Evolutionary conservation across 2,329 filamentous ascomycete genomes (phyloP).

Genomic region (Scopulariopsis brevicaulis): DNA sequence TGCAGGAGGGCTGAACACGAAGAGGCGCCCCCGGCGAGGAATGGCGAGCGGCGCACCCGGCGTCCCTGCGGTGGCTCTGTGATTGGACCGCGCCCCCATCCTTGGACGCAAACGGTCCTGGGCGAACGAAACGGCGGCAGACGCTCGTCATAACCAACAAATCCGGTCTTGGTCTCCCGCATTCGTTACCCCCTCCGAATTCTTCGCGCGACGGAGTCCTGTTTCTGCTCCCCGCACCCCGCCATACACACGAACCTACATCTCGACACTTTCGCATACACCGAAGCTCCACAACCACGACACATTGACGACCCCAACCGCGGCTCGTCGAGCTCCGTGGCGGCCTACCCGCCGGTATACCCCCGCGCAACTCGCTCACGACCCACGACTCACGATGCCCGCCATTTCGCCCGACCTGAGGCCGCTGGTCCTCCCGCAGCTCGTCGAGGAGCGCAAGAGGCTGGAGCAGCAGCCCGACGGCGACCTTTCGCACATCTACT

Average conservation of each 20-base stretch:
- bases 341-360: background rate
- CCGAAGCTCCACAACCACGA: background rate
- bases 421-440: constrained; percentile 39
- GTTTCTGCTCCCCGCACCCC: background rate
- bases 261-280: background rate
- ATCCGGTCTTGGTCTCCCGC: background rate
- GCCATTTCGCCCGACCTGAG: constrained; percentile 37
- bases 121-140: background rate
- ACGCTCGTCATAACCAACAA: background rate
- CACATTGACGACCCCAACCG: too few relatives aligned
- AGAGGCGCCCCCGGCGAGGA: background rate
- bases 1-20: background rate
- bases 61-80: background rate
- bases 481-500: constrained; percentile 28
- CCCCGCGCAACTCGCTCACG: background rate
- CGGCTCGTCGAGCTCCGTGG: background rate
- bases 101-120: constrained; percentile 1
- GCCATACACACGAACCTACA: background rate
- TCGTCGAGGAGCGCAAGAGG: constrained; percentile 38
- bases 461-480: constrained; percentile 18
- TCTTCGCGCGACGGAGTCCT: background rate
- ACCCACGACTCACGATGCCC: background rate
- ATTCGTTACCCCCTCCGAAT: background rate
- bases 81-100: background rate
- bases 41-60: background rate